phyloP scores from a whole-genome alignment of 2,329 filamentous ascomycete species.

The Pseudocercospora cruenta region DNA sequence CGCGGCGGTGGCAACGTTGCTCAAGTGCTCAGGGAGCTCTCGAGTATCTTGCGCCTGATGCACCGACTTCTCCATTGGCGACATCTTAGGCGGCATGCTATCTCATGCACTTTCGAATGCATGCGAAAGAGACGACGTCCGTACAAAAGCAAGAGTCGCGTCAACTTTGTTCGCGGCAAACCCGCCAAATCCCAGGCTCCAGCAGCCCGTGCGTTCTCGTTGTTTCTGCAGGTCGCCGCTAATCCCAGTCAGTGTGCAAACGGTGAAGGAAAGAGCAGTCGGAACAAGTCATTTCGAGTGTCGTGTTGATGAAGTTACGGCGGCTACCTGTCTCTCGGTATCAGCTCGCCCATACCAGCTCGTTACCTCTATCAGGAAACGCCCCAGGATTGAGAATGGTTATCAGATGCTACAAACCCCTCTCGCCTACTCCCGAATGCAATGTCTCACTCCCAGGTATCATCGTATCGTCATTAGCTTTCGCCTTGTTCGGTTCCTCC shows the following conservation, averaged over 20 bases:
- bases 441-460: conserved; percentile 3
- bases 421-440: conserved; percentile 3
- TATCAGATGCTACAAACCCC: conserved; percentile 3
- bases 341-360: not conserved
- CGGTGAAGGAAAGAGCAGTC: not conserved
- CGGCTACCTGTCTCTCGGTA: not conserved
- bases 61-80: not conserved
- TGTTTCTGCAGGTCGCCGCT: not conserved
- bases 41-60: not conserved
- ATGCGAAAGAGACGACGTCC: not conserved
- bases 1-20: conserved; percentile 24
- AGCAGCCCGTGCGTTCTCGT: not conserved
- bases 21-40: not conserved
- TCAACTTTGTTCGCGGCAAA: not conserved
- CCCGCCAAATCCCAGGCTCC: not conserved
- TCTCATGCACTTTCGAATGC: not conserved
- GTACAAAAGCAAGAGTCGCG: not conserved
- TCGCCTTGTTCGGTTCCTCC: not conserved
- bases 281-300: not conserved
- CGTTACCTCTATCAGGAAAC: not conserved
- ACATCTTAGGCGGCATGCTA: not conserved
- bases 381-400: not conserved
- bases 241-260: not conserved
- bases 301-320: not conserved
- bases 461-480: not conserved